Evolutionary conservation across 2,329 filamentous ascomycete genomes (phyloP), one percentile per base, ranked within the genome.

Genomic region (Hirsutella thompsonii): DNA sequence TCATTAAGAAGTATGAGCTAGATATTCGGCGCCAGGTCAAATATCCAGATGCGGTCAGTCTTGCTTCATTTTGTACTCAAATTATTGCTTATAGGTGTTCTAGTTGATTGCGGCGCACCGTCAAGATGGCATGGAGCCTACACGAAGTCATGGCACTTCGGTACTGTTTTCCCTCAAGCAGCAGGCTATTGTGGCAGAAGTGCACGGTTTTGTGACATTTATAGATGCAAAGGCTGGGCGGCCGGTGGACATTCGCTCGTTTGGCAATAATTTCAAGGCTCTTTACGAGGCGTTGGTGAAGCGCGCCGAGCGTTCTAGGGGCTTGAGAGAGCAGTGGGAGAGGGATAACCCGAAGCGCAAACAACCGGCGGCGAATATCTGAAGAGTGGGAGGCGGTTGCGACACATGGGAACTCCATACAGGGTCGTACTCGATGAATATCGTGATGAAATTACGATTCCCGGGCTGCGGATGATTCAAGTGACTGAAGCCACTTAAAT

Each of bases 1-100:
- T 46, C 9, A 14, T 53, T 13, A 40, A 43, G 13, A 53, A 46
- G 28, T 50, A 50, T 16, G 44, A 49, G 21, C 11, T 55, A 20
- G 42, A 46, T 4, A 47, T 55, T 19, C 36, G 42, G 10, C 37
- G 50, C 20, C 49, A 52, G 42, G 48, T 49, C 10, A 52, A 46
- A 34, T 52, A 52, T 40, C 45, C 45, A 11, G 45, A 47, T 28
- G 30, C 41, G 18, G 45, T 47, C 3, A 5, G 45, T 43, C 11
- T 10, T 37, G 8, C 3, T n/a, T 20, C 35, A 4, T 10, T 10
- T 4, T 19, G 3, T 3, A 10, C 13, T 19, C 13, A n/a, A 10
- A 13, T 9, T 20, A 20, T n/a, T 13, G 19, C 35, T 36, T 8
- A 36, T 23, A 18, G 6, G 23, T 33, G 11, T 8, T 39, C 33